Evolutionary conservation across 129 eudicot genomes (phyloP).

Genomic region (Calendula officinalis): DNA sequence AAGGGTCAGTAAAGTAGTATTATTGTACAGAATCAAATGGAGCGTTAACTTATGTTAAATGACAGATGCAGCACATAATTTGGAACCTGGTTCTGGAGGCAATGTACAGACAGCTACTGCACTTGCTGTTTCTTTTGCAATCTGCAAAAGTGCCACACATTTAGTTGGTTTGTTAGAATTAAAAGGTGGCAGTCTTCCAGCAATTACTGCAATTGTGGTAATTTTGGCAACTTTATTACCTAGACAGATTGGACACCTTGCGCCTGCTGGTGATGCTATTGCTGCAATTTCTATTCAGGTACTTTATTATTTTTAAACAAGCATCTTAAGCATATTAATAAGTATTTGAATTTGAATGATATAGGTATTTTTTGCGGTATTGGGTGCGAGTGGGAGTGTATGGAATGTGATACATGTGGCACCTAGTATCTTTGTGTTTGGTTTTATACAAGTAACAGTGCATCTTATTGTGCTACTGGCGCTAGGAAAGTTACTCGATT

Average conservation of each 20-base stretch:
- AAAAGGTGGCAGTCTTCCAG: constrained; percentile 68
- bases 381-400: constrained; percentile 84
- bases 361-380: constrained; percentile 79
- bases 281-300: constrained; percentile 86
- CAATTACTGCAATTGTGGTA: constrained; percentile 66
- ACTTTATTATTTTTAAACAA: background rate
- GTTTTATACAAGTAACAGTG: constrained; percentile 66
- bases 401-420: constrained; percentile 71
- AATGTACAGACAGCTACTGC: constrained; percentile 59
- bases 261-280: constrained; percentile 76
- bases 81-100: constrained; percentile 36
- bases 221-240: constrained; percentile 73
- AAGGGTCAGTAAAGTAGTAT: constrained; percentile 33
- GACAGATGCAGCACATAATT: constrained; percentile 40
- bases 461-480: constrained; percentile 68
- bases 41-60: constrained; percentile 15
- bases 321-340: background rate
- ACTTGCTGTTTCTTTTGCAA: constrained; percentile 63
- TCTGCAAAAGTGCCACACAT: constrained; percentile 60
- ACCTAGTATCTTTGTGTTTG: constrained; percentile 72
- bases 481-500: constrained; percentile 56
- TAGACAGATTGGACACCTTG: constrained; percentile 53
- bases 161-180: constrained; percentile 35
- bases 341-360: constrained; percentile 8
- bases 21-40: background rate